Base-by-base conservation (phyloP, 257 asterid genomes). In the Nicotiana benthamiana region DNA sequence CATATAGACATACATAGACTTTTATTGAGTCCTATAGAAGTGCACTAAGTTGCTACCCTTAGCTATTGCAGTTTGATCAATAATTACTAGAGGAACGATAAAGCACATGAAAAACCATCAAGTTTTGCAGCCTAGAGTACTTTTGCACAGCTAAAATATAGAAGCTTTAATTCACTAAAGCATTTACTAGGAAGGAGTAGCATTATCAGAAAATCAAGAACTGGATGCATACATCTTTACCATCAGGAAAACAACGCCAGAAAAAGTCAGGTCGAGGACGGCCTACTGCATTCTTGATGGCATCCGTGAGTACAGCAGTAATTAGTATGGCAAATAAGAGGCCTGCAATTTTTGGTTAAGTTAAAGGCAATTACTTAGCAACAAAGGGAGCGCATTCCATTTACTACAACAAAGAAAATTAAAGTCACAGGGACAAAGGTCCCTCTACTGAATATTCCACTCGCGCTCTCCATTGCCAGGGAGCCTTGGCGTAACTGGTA, bases 241-340 rank as follows among this genome's bases (percentile, higher is more conserved):
- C 97, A 68, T 92, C 97, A 24, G 98, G 98, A 90, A 94, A 94
- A 86, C 98, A 94, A 74, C 98, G 97, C 95, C 94, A 94, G 84
- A 92, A 94, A 80, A 94, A 94, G 84, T 94, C 91, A 0, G 97
- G 98, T 12, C 98, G 86, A 24, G 98, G 98, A 40, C 98, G 87
- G 64, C 98, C 98, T 70, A 92, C 96, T 40, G 92, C 98, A 87
- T 92, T 86, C 86, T 94, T 94, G 59, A 92, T 86, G 56, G 98
- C 88, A 79, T 92, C 97, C 1, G 98, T 94, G 77, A 94, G 89
- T 59, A 92, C 95, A 48, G 80, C 97, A 9, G 98, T 94, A 85
- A 94, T 89, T 66, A 94, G 86, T 80, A 89, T 90, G 26, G 97
- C 86, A 82, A 91, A 94, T 20, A 92, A 66, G 40, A 92, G 90